Evolutionary conservation across 768 basidiomycete genomes (phyloP).

Genomic region (Lactarius deliciosus): DNA sequence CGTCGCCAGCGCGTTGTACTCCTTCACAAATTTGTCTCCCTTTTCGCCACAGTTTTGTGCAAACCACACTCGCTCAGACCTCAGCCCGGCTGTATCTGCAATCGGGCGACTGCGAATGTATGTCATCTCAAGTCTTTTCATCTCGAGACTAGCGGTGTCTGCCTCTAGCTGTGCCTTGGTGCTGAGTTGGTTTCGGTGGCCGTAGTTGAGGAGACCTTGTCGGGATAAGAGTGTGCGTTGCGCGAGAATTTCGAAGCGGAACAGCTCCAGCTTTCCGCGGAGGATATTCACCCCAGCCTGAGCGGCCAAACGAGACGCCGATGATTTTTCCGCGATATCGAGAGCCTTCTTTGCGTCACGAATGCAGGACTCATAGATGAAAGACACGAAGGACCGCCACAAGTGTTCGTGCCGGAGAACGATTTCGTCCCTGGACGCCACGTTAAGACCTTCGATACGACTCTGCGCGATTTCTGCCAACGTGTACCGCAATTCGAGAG

Average conservation of each 20-base stretch:
- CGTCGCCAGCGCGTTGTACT: constrained; percentile 30
- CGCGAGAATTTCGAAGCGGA: constrained; percentile 31
- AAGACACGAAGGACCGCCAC: constrained; percentile 32
- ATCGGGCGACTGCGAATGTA: constrained; percentile 34
- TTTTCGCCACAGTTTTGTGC: constrained; percentile 32
- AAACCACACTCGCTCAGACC: constrained; percentile 33
- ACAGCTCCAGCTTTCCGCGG: constrained; percentile 34
- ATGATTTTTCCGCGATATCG: constrained; percentile 31
- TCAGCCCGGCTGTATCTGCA: constrained; percentile 21
- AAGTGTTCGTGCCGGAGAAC: constrained; percentile 20
- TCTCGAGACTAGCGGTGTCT: neutral
- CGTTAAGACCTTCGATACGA: constrained; percentile 29
- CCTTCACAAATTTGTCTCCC: constrained; percentile 29
- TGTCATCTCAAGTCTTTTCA: constrained; percentile 6
- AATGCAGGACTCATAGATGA: constrained; percentile 34
- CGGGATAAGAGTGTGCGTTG: constrained; percentile 19
- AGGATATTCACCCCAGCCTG: constrained; percentile 29
- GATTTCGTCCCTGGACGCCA: constrained; percentile 8
- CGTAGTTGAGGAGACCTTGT: neutral
- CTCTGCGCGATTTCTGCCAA: constrained; percentile 36
- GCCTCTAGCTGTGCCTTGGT: neutral
- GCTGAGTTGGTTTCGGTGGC: neutral
- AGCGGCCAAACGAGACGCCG: constrained; percentile 35
- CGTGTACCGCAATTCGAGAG: constrained; percentile 38
- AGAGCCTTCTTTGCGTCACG: constrained; percentile 33